A percentile compares a stretch with the other conserved stretches of the same genome.
phyloP scores from a whole-genome alignment of 2,329 filamentous ascomycete species.

The Aspergillus ibericus region DNA sequence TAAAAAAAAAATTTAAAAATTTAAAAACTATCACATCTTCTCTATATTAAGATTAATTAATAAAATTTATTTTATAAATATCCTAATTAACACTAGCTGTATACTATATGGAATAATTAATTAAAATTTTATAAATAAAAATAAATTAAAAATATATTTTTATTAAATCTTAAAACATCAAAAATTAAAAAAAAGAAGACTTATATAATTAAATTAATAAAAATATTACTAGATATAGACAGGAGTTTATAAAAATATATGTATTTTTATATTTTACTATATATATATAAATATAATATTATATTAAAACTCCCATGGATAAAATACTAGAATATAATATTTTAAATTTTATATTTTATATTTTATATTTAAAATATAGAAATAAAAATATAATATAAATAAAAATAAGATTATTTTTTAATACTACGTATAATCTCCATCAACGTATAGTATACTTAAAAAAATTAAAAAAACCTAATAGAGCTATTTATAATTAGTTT shows the following conservation, averaged over 20 bases:
- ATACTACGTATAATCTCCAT: background rate
- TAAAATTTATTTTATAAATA: background rate
- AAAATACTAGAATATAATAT: background rate
- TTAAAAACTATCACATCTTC: background rate
- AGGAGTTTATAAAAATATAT: too few species aligned
- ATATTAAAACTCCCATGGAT: background rate
- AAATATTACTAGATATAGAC: too few species aligned
- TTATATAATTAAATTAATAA: too few species aligned
- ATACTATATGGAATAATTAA: too few species aligned
- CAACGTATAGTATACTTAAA: background rate
- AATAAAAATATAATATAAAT: slow-evolving; percentile 1
- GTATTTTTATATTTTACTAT: too few species aligned
- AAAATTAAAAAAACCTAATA: background rate
- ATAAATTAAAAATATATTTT: too few species aligned
- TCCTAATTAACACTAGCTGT: too few species aligned
- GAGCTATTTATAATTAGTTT: background rate
- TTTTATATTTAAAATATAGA: background rate
- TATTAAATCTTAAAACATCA: too few species aligned
- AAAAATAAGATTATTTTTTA: background rate
- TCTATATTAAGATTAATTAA: slow-evolving; percentile 4
- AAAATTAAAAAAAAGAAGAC: too few species aligned
- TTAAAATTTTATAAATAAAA: too few species aligned
- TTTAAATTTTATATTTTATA: background rate
- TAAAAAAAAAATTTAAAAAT: background rate
- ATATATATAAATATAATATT: too few species aligned